Evolutionary conservation across 495 filamentous ascomycete species (phyloP).

Genomic region (Chaetomium tenue): DNA sequence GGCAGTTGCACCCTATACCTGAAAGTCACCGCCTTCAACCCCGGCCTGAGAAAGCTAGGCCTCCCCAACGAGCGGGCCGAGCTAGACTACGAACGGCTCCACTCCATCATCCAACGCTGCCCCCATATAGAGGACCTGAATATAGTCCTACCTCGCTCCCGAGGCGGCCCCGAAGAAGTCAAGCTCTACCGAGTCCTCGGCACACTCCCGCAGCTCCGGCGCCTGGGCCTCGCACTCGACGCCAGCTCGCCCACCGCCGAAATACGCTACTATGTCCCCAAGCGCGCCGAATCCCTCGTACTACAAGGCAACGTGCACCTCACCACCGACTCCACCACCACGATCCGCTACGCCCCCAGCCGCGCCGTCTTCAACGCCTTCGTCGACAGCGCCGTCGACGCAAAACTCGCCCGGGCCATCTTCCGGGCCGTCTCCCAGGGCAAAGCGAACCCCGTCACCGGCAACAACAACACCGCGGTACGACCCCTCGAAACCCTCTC

Average conservation of each 20-base stretch:
- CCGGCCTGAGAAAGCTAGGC: not conserved
- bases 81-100: not conserved
- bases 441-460: not conserved
- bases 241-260: not conserved
- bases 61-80: not conserved
- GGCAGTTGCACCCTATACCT: too few relatives aligned
- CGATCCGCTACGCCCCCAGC: too few relatives aligned
- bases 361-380: not conserved
- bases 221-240: not conserved
- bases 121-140: not conserved
- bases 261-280: too few relatives aligned
- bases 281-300: too few relatives aligned
- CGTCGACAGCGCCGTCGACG: not conserved
- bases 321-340: not conserved
- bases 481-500: not conserved
- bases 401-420: not conserved
- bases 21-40: not conserved
- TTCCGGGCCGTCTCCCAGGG: constrained; percentile 3
- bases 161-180: not conserved
- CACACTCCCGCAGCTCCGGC: not conserved
- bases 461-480: not conserved
- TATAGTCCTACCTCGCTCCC: not conserved
- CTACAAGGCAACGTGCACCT: not conserved
- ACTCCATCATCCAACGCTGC: not conserved
- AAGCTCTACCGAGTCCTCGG: not conserved